Conservation (phyloP, 805 yeast genomes). For the Lachancea waltii region DNA sequence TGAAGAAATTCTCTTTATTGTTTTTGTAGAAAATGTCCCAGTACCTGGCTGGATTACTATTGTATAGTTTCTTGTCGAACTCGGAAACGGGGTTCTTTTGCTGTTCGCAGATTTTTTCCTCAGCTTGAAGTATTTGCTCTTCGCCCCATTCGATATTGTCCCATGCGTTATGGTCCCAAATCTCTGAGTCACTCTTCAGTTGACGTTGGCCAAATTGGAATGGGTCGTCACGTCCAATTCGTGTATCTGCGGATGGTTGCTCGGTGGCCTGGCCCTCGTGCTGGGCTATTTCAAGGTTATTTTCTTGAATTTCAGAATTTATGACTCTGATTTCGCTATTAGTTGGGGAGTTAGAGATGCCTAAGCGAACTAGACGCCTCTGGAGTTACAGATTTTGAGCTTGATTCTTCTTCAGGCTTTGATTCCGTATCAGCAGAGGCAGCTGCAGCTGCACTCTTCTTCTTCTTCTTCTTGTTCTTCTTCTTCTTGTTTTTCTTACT, state of each 20-base stretch:
- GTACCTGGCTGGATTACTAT: slow-evolving; percentile 81
- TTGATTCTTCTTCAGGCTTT: slow-evolving; percentile 11
- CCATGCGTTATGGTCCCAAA: slow-evolving; percentile 88
- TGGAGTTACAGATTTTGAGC: slow-evolving; percentile 4
- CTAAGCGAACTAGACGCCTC: slow-evolving; percentile 24
- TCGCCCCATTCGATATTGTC: slow-evolving; percentile 98
- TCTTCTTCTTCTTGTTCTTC: slow-evolving; percentile 28
- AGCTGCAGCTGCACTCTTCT: slow-evolving; percentile 12
- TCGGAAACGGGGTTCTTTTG: slow-evolving; percentile 80
- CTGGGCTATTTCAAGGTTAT: slow-evolving; percentile 2
- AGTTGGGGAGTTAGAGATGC: slow-evolving; percentile 21
- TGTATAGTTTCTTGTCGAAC: slow-evolving; percentile 71
- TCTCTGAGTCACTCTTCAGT: slow-evolving; percentile 65
- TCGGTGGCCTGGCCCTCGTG: slow-evolving; percentile 2
- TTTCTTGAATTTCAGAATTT: slow-evolving; percentile 5
- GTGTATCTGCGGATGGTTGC: slow-evolving; percentile 29
- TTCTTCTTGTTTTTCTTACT: slow-evolving; percentile 25
- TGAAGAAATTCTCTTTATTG: slow-evolving; percentile 89
- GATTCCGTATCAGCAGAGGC: slow-evolving; percentile 11
- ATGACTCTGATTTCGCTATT: slow-evolving; percentile 1
- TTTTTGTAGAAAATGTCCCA: slow-evolving; percentile 94
- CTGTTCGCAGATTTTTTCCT: slow-evolving; percentile 67
- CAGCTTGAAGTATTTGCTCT: slow-evolving; percentile 72
- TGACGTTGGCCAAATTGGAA: slow-evolving; percentile 87
- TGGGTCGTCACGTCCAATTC: slow-evolving; percentile 82